phyloP scores from a whole-genome alignment of 768 basidiomycete species.

The Podaxis pistillaris region DNA sequence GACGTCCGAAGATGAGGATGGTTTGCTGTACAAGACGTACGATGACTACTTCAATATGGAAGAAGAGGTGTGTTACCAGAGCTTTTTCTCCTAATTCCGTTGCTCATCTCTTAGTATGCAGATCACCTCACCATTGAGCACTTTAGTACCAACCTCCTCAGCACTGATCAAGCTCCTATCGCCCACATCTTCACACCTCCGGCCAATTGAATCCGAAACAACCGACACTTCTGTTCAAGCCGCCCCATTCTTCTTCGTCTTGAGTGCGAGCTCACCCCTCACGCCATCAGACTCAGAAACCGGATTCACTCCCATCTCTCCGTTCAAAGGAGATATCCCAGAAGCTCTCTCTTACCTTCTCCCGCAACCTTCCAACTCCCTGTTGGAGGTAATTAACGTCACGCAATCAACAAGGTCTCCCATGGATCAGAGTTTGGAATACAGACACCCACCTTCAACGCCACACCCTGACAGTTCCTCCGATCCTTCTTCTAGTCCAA shows the following conservation, averaged over 20 bases:
- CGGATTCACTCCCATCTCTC: constrained; percentile 1
- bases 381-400: constrained; percentile 3
- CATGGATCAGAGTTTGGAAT: background rate
- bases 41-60: constrained; percentile 12
- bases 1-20: background rate
- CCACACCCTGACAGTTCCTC: background rate
- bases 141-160: background rate
- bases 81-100: background rate
- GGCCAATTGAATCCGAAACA: background rate
- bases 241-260: constrained; percentile 5
- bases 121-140: background rate
- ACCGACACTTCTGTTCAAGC: background rate
- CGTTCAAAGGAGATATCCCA: constrained; percentile 2
- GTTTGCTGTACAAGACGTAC: constrained; percentile 5
- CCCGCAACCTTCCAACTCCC: background rate
- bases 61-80: constrained; percentile 2
- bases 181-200: background rate
- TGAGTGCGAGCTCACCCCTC: background rate
- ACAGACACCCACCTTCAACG: background rate
- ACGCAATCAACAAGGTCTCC: background rate
- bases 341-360: constrained; percentile 5
- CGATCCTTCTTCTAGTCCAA: background rate
- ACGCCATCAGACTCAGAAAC: constrained; percentile 1
- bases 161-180: background rate
- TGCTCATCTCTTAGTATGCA: background rate